Base-by-base conservation (phyloP, 1,284 basidiomycete genomes). In the Sanguinoderma infundibulare region DNA sequence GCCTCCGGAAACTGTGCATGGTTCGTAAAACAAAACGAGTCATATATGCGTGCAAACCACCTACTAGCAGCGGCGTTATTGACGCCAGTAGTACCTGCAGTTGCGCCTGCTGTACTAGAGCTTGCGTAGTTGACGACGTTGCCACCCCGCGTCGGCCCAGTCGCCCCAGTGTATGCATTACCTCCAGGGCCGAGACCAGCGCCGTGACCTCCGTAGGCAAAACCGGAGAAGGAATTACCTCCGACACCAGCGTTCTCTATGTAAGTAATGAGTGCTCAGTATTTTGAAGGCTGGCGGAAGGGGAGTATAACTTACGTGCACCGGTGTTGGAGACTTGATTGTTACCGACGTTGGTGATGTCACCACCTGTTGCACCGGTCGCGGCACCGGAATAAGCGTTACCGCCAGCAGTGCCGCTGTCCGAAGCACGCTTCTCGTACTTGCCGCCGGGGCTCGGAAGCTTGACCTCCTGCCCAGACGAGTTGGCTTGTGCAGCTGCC, bases 311-410 rank as follows among this genome's bases (percentile, higher is more conserved):
- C 38, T 39, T n/a, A 40, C 7, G 47, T 24, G 24, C 34, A 12
- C 28, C 60, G 5, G 38, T 65, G 51, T 54, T 59, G 39, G 59
- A n/a, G 20, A 14, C 35, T 8, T 60, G 61, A 5, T 20, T 1
- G 32, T 12, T 12, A 10, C 60, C 42, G 10, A 54, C 64, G 55
- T 72, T 70, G 47, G 59, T 38, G 36, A 70, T 57, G 9, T 57
- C 61, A 39, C 73, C 73, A 9, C 69, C 67, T 38, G 65, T 67
- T 26, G 69, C 63, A 50, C 59, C 52, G 35, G 57, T 59, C 20
- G 69, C 65, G 35, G 66, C 67, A 49, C 73, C 73, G 22, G 70
- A 67, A 63, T 70, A 70, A 2, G 73, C 65, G 62, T 70, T 73
- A 63, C 73, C 73, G 55, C 70, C 70, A 12, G 68, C 68, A 17